Evolutionary conservation across 768 basidiomycete species (phyloP), one percentile per base, ranked within the genome.

Genomic region (Suillus variegatus): DNA sequence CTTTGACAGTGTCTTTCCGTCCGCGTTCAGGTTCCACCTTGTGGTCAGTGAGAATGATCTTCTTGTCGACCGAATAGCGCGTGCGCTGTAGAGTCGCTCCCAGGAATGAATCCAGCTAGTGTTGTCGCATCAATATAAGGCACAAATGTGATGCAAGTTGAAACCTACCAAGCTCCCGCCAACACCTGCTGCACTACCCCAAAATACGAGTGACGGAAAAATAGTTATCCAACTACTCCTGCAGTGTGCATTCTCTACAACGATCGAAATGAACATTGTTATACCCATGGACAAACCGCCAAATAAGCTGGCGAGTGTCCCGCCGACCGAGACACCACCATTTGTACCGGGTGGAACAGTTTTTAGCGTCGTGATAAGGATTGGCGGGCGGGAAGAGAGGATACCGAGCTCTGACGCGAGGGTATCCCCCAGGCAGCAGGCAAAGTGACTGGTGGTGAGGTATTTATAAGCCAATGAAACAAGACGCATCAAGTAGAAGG

Each of bases 321-420:
- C 96, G 51, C 86, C 84, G 3, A 84, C 64, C 6, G 93, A 92
- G 65, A 97, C 85, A 0, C 85, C 96, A 4, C 96, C 96, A 71
- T 98, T 97, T 12, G 96, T 97, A 3, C 96, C 96, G 2, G 90
- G 88, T 2, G 95, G 95, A 0, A 95, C 93, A 1, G 78, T 69
- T 68, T 83, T 84, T 62, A 90, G 76, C 5, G 92, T 95, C 6
- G 94, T 96, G 69, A 97, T 85, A 41, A 97, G 85, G 56, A 88
- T 73, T 41, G 96, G 93, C 4, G 82, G 82, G 16, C 84, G 80
- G 44, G 73, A 74, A 32, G 94, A 91, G 51, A 97, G 82, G 68
- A 97, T 95, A 41, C 96, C 96, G 28, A 97, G 84, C 77, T 97
- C 96, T 10, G 94, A 96, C 0, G 95, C 95, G 2, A 98, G 86